Percentiles rank a stretch among this genome's conserved stretches.
Conservation (phyloP, 441 rosid species). For the Melastoma candidum region DNA sequence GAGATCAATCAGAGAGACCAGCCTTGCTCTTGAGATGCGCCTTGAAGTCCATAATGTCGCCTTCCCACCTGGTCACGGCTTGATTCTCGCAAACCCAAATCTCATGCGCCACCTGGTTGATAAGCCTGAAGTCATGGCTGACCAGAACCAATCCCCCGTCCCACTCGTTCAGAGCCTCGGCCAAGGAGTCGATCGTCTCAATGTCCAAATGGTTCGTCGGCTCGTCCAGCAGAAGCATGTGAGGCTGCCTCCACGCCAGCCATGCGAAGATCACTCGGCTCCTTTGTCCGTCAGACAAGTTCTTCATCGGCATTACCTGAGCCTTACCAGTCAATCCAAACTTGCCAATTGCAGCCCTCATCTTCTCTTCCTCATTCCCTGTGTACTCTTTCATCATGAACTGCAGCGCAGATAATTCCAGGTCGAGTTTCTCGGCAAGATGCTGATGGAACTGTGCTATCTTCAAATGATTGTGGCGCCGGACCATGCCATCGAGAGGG, state of each 20-base stretch:
- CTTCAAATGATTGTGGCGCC: slow-evolving; percentile 87
- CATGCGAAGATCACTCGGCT: slow-evolving; percentile 93
- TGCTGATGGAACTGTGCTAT: slow-evolving; percentile 96
- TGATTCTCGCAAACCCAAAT: slow-evolving; percentile 96
- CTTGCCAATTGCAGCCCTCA: slow-evolving; percentile 84
- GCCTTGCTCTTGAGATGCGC: slow-evolving; percentile 73
- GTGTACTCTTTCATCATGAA: slow-evolving; percentile 85
- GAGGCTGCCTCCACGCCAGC: slow-evolving; percentile 92
- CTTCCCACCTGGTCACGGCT: slow-evolving; percentile 71
- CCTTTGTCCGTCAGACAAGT: slow-evolving; percentile 89
- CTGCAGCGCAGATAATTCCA: slow-evolving; percentile 68
- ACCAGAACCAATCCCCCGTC: slow-evolving; percentile 97
- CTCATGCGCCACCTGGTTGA: slow-evolving; percentile 93
- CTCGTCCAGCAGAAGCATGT: slow-evolving; percentile 78
- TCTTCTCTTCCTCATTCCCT: slow-evolving; percentile 84
- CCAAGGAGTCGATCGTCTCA: slow-evolving; percentile 88
- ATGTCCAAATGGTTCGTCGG: slow-evolving; percentile 96
- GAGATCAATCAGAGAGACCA: slow-evolving; percentile 41
- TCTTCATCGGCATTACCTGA: slow-evolving; percentile 93
- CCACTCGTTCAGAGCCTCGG: slow-evolving; percentile 95
- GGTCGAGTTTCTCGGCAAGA: slow-evolving; percentile 81
- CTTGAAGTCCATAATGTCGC: slow-evolving; percentile 95
- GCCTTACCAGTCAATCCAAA: slow-evolving; percentile 92
- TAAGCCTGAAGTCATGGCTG: slow-evolving; percentile 97
- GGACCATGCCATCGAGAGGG: slow-evolving; percentile 86